phyloP scores from a whole-genome alignment of 805 yeast genomes.

The Pichia manshurica region DNA sequence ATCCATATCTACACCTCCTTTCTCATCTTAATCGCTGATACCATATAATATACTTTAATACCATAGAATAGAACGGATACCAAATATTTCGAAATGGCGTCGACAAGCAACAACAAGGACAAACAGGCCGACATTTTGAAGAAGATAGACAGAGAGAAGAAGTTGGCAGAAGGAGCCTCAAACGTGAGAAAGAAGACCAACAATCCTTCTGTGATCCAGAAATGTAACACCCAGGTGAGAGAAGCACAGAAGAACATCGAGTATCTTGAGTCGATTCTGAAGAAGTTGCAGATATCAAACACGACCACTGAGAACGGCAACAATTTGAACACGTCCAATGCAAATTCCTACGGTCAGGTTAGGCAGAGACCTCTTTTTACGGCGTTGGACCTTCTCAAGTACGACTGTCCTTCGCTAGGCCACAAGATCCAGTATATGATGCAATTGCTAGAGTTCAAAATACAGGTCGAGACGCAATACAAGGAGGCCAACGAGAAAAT shows the following conservation, averaged over 20 bases:
- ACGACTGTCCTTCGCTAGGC: slow-evolving; percentile 91
- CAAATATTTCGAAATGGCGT: slow-evolving; percentile 7
- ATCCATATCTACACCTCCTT: too few relatives aligned
- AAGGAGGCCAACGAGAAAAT: slow-evolving; percentile 88
- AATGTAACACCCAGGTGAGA: slow-evolving; percentile 82
- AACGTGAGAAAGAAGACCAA: slow-evolving; percentile 70
- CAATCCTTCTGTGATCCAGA: slow-evolving; percentile 79
- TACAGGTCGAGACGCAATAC: slow-evolving; percentile 91
- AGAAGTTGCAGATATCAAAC: slow-evolving; percentile 38
- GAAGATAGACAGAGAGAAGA: slow-evolving; percentile 84
- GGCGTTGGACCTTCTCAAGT: slow-evolving; percentile 75
- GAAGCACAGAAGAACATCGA: slow-evolving; percentile 91
- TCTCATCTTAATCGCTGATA: too few relatives aligned
- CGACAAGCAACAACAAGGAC: slow-evolving; percentile 29
- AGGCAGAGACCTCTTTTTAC: slow-evolving; percentile 45
- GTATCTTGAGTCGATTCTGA: slow-evolving; percentile 73
- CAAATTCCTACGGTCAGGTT: slow-evolving; percentile 8
- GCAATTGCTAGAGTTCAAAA: slow-evolving; percentile 87
- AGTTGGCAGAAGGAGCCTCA: slow-evolving; percentile 83
- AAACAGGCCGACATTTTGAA: slow-evolving; percentile 60
- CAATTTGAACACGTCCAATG: slow-evolving; percentile 1
- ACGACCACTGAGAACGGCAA: slow-evolving; percentile 4
- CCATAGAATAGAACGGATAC: too few relatives aligned
- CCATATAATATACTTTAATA: too few relatives aligned
- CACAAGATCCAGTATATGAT: slow-evolving; percentile 94